Conservation (phyloP, 768 basidiomycete genomes). For the Macrolepiota albuminosa region DNA sequence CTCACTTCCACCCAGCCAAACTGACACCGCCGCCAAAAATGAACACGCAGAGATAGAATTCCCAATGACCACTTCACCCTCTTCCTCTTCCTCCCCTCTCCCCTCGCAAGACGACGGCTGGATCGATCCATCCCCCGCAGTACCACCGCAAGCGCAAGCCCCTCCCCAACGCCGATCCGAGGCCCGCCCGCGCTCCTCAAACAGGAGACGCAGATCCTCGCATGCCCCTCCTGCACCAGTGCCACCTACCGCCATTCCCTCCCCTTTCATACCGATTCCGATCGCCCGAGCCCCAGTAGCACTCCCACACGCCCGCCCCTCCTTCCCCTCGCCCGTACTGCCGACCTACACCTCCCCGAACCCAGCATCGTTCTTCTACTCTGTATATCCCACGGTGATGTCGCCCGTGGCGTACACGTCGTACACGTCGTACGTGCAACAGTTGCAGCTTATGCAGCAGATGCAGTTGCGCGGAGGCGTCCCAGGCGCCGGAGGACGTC, state of each 20-base stretch:
- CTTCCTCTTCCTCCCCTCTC: conserved; percentile 22
- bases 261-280: conserved; percentile 9
- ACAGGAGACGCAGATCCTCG: conserved; percentile 18
- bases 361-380: conserved; percentile 15
- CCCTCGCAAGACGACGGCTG: conserved; percentile 30
- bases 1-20: conserved; percentile 26
- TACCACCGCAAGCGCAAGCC: background rate
- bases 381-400: conserved; percentile 15
- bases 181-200: conserved; percentile 12
- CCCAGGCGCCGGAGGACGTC: background rate
- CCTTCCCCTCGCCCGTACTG: conserved; percentile 7
- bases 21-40: conserved; percentile 11
- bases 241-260: background rate
- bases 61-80: conserved; percentile 17
- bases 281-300: conserved; percentile 5
- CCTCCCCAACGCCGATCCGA: conserved; percentile 8
- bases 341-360: conserved; percentile 5
- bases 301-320: conserved; percentile 3
- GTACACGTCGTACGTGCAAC: conserved; percentile 21
- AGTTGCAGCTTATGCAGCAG: conserved; percentile 19
- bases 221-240: conserved; percentile 3
- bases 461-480: conserved; percentile 14
- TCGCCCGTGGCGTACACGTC: conserved; percentile 17
- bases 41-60: conserved; percentile 9
- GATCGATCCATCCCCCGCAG: conserved; percentile 27